Conservation (phyloP, 2,329 filamentous ascomycete genomes). For the Fusarium nelsonii region DNA sequence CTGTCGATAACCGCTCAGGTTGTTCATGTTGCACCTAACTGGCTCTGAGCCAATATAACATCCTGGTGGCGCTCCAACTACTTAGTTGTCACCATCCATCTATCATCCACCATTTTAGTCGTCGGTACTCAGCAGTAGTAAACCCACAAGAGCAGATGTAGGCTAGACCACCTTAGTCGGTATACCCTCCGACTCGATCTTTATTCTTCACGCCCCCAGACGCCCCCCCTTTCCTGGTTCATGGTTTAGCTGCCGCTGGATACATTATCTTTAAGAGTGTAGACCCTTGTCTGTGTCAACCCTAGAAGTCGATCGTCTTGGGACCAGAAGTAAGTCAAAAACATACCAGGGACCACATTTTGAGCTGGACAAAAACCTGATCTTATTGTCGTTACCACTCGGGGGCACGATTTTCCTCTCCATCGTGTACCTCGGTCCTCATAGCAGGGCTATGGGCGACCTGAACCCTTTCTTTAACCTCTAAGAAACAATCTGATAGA, state of each 20-base stretch:
- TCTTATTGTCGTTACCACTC: constrained; percentile 19
- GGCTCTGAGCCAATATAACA: constrained; percentile 41
- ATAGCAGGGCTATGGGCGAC: not conserved
- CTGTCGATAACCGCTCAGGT: constrained; percentile 40
- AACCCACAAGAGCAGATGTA: constrained; percentile 40
- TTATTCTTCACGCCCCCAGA: constrained; percentile 33
- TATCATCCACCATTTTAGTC: constrained; percentile 45
- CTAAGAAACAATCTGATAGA: constrained; percentile 16
- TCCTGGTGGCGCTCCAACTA: constrained; percentile 43
- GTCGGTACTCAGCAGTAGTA: constrained; percentile 42
- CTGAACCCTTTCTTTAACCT: not conserved
- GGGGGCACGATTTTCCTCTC: constrained; percentile 8
- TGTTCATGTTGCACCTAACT: constrained; percentile 38
- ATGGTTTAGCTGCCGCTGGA: constrained; percentile 46
- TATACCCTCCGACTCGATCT: constrained; percentile 42
- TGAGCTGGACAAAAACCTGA: constrained; percentile 13
- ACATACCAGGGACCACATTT: constrained; percentile 43
- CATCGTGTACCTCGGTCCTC: not conserved
- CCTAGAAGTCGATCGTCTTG: constrained; percentile 46
- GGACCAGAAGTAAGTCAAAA: constrained; percentile 44
- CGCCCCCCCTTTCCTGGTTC: constrained; percentile 44
- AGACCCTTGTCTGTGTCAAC: constrained; percentile 41
- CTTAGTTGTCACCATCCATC: constrained; percentile 44
- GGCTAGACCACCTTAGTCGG: constrained; percentile 32
- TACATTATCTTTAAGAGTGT: constrained; percentile 42